Base-by-base conservation (phyloP, 2,329 filamentous ascomycete species). In the Diaporthe longicolla region DNA sequence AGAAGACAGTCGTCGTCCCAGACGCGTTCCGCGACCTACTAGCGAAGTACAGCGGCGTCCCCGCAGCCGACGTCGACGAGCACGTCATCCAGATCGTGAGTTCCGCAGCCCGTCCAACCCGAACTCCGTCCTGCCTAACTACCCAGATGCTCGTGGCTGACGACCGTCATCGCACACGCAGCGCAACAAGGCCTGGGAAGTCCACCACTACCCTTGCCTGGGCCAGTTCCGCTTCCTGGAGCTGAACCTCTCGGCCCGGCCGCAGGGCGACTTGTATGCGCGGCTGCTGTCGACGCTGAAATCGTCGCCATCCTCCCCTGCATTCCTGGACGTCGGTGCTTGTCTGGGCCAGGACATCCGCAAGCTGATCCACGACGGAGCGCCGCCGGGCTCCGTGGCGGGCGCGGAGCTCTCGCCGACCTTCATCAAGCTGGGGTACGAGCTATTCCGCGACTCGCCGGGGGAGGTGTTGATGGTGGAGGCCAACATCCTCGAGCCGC, bases 321-420 rank as follows among this genome's bases (percentile, higher is more conserved):
- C 78, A 11, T 84, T 86, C 70, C 80, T 87, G 17, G 85, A 87
- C 74, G 75, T 86, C 4, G 84, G 84, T 21, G 82, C 81, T 74
- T 85, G 85, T 76, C 79, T 86, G 26, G 84, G 84, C 29, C 84
- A 86, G 73, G 84, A 85, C 74, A 26, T 85, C 37, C 84, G 84
- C 43, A 84, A 84, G 76, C 80, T 87, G 2, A 79, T 82, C 45
- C 78, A 76, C 45, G 83, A 85, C 70, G 83, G 83, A 24, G 81
- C 77, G 0, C 78, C 78, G 0, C 72, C 79, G 0, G 71, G 75
- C 5, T 76, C 80, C 15, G 74, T 84, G 5, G 82, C 80, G 73
- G 82, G 80, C 13, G 79, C 81, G 32, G 83, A 84, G 71, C 79
- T 85, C 26, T 78, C 81, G 45, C 77, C 78, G 2, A 79, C 78